These are phyloP conservation scores for Bruguiera parviflora DNA, from an alignment of 345 rosid genomes.

Conservation along the genomic window DNA sequence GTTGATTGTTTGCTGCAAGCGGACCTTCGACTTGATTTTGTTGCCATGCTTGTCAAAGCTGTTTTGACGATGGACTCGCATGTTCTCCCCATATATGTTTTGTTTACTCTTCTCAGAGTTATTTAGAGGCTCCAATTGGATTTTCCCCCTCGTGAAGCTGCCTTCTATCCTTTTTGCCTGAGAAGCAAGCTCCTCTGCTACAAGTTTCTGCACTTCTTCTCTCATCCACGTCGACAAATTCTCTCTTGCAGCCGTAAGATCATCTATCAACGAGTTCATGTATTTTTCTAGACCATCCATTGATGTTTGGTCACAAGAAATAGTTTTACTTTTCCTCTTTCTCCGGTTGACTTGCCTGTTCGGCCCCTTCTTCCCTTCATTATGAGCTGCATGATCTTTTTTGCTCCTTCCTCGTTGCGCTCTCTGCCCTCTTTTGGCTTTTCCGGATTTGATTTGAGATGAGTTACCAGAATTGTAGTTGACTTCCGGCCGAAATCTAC, in stretches of 20 bases:
- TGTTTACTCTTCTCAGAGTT: conserved; percentile 16
- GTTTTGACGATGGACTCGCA: conserved; percentile 16
- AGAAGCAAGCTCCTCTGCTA: conserved; percentile 24
- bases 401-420: conserved; percentile 4
- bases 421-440: conserved; percentile 25
- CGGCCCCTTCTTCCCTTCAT: conserved; percentile 20
- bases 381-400: conserved; percentile 9
- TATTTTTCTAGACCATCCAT: conserved; percentile 35
- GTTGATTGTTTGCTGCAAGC: conserved; percentile 17
- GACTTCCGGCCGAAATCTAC: conserved; percentile 22
- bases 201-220: conserved; percentile 46
- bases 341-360: conserved; percentile 10
- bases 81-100: conserved; percentile 18
- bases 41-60: conserved; percentile 17
- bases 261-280: conserved; percentile 45
- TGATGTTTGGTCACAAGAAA: conserved; percentile 24
- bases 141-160: conserved; percentile 16
- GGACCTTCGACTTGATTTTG: conserved; percentile 7
- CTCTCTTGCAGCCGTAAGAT: conserved; percentile 42
- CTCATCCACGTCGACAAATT: conserved; percentile 46
- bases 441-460: conserved; percentile 15
- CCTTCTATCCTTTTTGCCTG: conserved; percentile 15
- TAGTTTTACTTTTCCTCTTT: conserved; percentile 30
- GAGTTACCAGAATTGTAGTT: conserved; percentile 14
- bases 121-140: conserved; percentile 12